Conservation (phyloP, 495 filamentous ascomycete genomes). For the Hypoxylon intermedium region DNA sequence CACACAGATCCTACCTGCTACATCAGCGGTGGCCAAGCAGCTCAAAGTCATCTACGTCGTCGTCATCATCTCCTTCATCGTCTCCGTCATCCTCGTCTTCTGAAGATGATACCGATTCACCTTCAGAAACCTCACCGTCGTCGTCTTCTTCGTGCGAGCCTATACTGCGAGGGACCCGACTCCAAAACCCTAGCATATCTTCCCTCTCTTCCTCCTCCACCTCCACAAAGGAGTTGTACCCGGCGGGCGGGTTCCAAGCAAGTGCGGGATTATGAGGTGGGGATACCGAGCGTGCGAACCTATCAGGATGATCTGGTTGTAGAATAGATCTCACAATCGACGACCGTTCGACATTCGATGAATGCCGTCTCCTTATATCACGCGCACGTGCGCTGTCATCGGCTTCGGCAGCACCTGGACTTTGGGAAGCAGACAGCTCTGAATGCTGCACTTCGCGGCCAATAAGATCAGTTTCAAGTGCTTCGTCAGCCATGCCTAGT, state of each 20-base stretch:
- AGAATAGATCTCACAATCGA: slow-evolving; percentile 33
- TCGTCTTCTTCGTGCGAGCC: slow-evolving; percentile 46
- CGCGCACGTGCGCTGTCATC: slow-evolving; percentile 22
- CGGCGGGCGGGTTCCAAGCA: slow-evolving; percentile 25
- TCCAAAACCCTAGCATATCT: slow-evolving; percentile 70
- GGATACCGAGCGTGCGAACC: slow-evolving; percentile 49
- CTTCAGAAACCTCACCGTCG: slow-evolving; percentile 43
- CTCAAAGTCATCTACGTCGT: slow-evolving; percentile 67
- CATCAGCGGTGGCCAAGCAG: slow-evolving; percentile 73
- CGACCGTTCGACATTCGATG: slow-evolving; percentile 41
- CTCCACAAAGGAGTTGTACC: slow-evolving; percentile 33
- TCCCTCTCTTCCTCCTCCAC: slow-evolving; percentile 59
- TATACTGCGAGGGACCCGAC: slow-evolving; percentile 50
- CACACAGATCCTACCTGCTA: slow-evolving; percentile 21
- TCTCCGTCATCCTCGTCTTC: slow-evolving; percentile 59
- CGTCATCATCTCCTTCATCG: slow-evolving; percentile 61
- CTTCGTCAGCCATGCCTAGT: slow-evolving; percentile 35
- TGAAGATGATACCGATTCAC: slow-evolving; percentile 48
- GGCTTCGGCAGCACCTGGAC: slow-evolving; percentile 8
- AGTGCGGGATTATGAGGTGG: slow-evolving; percentile 34
- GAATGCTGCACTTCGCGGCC: slow-evolving; percentile 39
- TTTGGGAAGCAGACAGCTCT: slow-evolving; percentile 16
- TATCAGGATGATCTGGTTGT: slow-evolving; percentile 44
- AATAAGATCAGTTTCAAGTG: slow-evolving; percentile 43
- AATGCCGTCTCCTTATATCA: slow-evolving; percentile 44